Evolutionary conservation across 352 stramenopile genomes (phyloP), one percentile per base, ranked within the genome.

Genomic region (Peronospora tabacina): DNA sequence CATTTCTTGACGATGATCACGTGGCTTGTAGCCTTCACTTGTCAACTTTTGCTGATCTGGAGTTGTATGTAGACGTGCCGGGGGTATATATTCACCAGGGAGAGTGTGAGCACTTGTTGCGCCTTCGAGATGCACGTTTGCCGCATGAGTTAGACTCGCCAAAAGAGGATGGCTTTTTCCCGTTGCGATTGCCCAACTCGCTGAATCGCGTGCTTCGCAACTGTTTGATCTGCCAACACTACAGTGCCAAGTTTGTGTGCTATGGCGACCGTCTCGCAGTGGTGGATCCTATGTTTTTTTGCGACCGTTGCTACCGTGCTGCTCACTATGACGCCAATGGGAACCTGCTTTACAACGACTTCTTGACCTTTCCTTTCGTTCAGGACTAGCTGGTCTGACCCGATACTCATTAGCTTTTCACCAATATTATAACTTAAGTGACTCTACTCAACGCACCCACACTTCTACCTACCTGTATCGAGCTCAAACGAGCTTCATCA

Each of bases 251-350:
- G 46, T 87, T 67, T 43, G 71, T 90, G n/a, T 84, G 72, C 49
- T 90, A 87, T 52, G 74, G 73, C 13, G 79, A 90, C 57, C 63
- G 63, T n/a, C 50, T 90, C 34, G 68, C 60, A 24, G 65, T 73
- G 26, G 59, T 75, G 6, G 76, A 87, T 40, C 79, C 79, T 13
- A 90, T 87, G 79, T 84, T 90, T 29, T 87, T 75, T 59, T 90
- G 75, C 53, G 61, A 86, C 22, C 73, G 75, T 16, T 90, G 79
- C 61, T 90, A 86, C 43, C 72, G 66, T 19, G 54, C 64, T 3
- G 75, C 79, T 32, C 79, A 90, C 49, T 87, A 84, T 35, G 68
- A 82, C 20, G 19, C 35, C 7, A 51, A 79, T 5, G 75, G 72
- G 12, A 66, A 72, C 8, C 52, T 87, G 36, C 34, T 87, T 2